phyloP scores from a whole-genome alignment of 805 yeast genomes.

The Candida ipomoeae region DNA sequence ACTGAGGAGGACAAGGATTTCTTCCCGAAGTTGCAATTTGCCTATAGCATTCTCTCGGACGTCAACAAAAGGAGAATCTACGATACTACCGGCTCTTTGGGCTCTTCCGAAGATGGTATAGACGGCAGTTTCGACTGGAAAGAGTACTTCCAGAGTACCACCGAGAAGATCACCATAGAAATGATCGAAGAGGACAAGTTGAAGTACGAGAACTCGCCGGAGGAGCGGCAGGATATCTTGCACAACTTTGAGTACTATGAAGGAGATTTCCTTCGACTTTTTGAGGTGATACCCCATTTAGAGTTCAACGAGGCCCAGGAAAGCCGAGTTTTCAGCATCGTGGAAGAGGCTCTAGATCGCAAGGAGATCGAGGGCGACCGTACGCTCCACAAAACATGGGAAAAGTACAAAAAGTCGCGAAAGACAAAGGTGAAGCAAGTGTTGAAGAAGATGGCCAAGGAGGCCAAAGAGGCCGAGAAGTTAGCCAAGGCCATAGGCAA shows the following conservation, averaged over 20 bases:
- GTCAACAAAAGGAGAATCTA: slow-evolving; percentile 49
- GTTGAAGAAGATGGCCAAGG: slow-evolving; percentile 51
- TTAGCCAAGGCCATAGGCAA: slow-evolving; percentile 36
- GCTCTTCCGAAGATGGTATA: slow-evolving; percentile 19
- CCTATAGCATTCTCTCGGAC: slow-evolving; percentile 67
- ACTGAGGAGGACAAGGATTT: slow-evolving; percentile 18
- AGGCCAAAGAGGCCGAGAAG: slow-evolving; percentile 60
- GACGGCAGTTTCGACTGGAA: slow-evolving; percentile 53
- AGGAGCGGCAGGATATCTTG: slow-evolving; percentile 60
- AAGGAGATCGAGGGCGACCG: slow-evolving; percentile 32
- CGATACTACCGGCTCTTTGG: slow-evolving; percentile 67
- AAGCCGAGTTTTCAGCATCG: slow-evolving; percentile 50
- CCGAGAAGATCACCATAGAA: slow-evolving; percentile 54
- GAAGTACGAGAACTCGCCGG: slow-evolving; percentile 58
- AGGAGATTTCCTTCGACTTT: slow-evolving; percentile 67
- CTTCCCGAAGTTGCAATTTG: slow-evolving; percentile 71
- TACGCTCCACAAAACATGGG: slow-evolving; percentile 40
- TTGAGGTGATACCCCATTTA: slow-evolving; percentile 75
- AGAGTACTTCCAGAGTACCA: slow-evolving; percentile 47
- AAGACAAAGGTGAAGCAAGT: slow-evolving; percentile 45
- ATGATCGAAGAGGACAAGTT: slow-evolving; percentile 64
- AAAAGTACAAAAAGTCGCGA: slow-evolving; percentile 47
- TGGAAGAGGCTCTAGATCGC: slow-evolving; percentile 40
- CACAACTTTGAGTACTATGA: slow-evolving; percentile 51
- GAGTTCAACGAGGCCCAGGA: slow-evolving; percentile 61